Conservation (phyloP, 2,329 filamentous ascomycete genomes). For the Pseudopithomyces maydicus region DNA sequence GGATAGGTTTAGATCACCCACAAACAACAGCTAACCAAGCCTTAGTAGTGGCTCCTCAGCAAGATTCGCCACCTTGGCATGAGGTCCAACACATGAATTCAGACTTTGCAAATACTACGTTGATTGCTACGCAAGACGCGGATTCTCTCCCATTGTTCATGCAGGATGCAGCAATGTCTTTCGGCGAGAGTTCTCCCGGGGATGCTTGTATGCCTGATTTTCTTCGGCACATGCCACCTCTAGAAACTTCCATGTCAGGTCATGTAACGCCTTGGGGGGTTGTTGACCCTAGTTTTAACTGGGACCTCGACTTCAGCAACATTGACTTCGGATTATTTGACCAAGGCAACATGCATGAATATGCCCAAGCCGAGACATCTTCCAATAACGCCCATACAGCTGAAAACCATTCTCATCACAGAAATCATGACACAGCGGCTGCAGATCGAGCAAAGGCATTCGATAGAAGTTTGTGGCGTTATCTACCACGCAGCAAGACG, state of each 20-base stretch:
- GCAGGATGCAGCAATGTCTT: not conserved
- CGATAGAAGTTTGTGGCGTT: slow-evolving; percentile 53
- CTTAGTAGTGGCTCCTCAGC: not conserved
- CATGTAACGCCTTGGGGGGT: slow-evolving; percentile 52
- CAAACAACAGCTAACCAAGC: not conserved
- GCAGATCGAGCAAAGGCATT: slow-evolving; percentile 38
- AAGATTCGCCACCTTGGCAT: not conserved
- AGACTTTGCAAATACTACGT: not conserved
- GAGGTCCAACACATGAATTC: not conserved
- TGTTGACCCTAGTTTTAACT: slow-evolving; percentile 52
- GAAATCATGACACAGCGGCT: slow-evolving; percentile 19
- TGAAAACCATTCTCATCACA: slow-evolving; percentile 13
- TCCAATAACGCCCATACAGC: slow-evolving; percentile 25
- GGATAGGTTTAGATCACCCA: not conserved
- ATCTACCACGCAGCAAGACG: slow-evolving; percentile 41
- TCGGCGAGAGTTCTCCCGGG: slow-evolving; percentile 18
- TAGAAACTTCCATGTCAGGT: slow-evolving; percentile 37
- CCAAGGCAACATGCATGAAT: slow-evolving; percentile 49
- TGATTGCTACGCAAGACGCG: not conserved
- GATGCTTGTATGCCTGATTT: slow-evolving; percentile 33
- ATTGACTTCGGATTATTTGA: slow-evolving; percentile 52
- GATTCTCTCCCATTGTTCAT: not conserved
- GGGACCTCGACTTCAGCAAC: slow-evolving; percentile 52
- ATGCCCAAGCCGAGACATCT: slow-evolving; percentile 18
- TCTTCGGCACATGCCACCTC: slow-evolving; percentile 36